Evolutionary conservation across 179 eudicot species (phyloP), one percentile per base, ranked within the genome.

Genomic region (Silene noctiflora): DNA sequence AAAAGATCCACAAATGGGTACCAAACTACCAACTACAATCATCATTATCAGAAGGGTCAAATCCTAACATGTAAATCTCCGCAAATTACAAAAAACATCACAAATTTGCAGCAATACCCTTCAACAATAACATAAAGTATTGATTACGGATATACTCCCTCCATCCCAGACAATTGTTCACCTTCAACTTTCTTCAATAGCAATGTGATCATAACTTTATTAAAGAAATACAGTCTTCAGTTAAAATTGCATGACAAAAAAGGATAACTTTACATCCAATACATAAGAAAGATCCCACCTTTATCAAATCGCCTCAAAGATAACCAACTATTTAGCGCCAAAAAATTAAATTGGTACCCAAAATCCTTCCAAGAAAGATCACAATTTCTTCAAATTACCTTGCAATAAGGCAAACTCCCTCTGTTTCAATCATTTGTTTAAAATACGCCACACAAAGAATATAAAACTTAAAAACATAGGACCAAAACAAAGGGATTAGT

Each of bases 241-340:
- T 17, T 33, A 66, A 31, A 31, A 10, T 33, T 66, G 42, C 42
- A 35, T 35, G 42, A 35, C 0, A 35, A 35, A 66, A 66, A 33
- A 22, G 8, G 24, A 31, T 16, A 16, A 66, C 24, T 31, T 66
- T 9, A 33, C 29, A 69, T 69, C 65, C 44, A 73, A 46, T 29
- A 63, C 25, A 62, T 35, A 4, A 48, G 21, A 70, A 46, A 70
- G 60, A 71, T 53, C 75, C 53, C 17, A 16, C 25, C 64, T 51
- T 46, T 4, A 64, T 64, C 68, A 68, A 42, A 68, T 9, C 20
- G 9, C 56, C 27, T 48, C 14, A 35, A 53, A 71, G 56, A 17
- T 12, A 68, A 6, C 59, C 4, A 12, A 48, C 27, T 48, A 71
- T 46, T 53, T 60, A 44, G 42, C 20, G 9, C 35, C 33, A 55